Percentiles rank a stretch among this genome's conserved stretches.
Conservation (phyloP, 2,329 filamentous ascomycete genomes). For the Pezicula radicicola region DNA sequence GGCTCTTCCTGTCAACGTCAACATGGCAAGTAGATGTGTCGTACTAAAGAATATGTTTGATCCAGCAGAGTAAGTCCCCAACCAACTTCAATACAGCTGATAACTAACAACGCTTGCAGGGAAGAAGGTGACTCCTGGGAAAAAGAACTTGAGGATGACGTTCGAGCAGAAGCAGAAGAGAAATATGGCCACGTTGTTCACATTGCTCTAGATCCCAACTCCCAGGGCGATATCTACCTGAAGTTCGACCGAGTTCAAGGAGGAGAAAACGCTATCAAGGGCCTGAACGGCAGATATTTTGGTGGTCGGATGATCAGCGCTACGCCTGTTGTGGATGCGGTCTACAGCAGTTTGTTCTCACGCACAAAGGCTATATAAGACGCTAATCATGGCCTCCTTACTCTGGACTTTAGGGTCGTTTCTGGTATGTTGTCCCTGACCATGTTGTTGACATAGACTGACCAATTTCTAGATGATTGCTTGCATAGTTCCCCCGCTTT, state of each 20-base stretch:
- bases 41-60: conserved; percentile 96
- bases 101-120: conserved; percentile 47
- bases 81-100: neutral
- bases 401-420: conserved; percentile 21
- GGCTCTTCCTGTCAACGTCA: conserved; percentile 79
- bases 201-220: conserved; percentile 91
- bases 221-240: conserved; percentile 93
- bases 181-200: conserved; percentile 98
- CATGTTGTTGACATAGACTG: neutral
- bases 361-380: conserved; percentile 76
- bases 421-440: conserved; percentile 15
- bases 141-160: conserved; percentile 91
- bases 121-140: conserved; percentile 86
- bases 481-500: neutral
- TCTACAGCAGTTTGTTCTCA: conserved; percentile 96
- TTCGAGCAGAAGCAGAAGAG: conserved; percentile 85
- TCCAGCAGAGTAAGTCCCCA: conserved; percentile 72
- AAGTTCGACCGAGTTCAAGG: conserved; percentile 96
- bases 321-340: conserved; percentile 93
- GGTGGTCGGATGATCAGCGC: conserved; percentile 90
- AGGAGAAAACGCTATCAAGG: conserved; percentile 96
- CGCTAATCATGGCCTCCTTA: conserved; percentile 25
- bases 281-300: conserved; percentile 95
- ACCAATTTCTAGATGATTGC: conserved; percentile 6
- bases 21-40: conserved; percentile 90